Evolutionary conservation across 495 filamentous ascomycete species (phyloP), one percentile per base, ranked within the genome.

Genomic region (Podospora fimiseda): DNA sequence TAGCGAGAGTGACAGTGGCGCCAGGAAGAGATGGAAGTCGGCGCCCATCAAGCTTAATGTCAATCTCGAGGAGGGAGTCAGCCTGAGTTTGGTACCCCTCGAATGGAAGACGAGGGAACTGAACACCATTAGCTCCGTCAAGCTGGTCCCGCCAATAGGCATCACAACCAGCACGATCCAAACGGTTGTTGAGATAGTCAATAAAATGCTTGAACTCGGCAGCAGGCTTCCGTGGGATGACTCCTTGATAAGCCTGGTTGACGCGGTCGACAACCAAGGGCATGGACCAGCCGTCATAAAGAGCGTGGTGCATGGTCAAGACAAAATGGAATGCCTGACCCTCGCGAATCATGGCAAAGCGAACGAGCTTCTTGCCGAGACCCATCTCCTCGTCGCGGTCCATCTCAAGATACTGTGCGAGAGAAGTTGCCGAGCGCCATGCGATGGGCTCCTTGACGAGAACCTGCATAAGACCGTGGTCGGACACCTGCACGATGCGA

Each of bases 281-380:
- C 52, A 78, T 66, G 2, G 75, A 80, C 80, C 80, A 86, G 20
- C 82, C 81, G 54, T 87, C 83, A 56, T 84, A 87, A 5, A 87
- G 61, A 1, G 78, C 76, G 56, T 87, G 83, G 55, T 86, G 82
- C 3, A 80, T 66, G 2, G 80, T 84, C 60, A 54, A 55, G n/a
- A 60, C 53, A 44, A 62, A 50, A 50, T 58, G 33, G 3, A 27
- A 14, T 5, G 13, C 24, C 9, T 33, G 30, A 3, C 50, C 43
- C 30, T 58, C 46, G 11, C 44, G 44, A 20, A 63, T 33, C 7
- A 63, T 59, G 42, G 58, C 58, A 14, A 56, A 63, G 8, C 61
- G 61, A 16, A 56, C 61, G 1, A 63, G 55, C n/a, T 39, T 50
- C n/a, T 51, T 33, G 9, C 58, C 61, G 19, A 58, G 50, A 2